Evolutionary conservation across 352 stramenopile species (phyloP).

Genomic region (Phytophthora niederhauseri): DNA sequence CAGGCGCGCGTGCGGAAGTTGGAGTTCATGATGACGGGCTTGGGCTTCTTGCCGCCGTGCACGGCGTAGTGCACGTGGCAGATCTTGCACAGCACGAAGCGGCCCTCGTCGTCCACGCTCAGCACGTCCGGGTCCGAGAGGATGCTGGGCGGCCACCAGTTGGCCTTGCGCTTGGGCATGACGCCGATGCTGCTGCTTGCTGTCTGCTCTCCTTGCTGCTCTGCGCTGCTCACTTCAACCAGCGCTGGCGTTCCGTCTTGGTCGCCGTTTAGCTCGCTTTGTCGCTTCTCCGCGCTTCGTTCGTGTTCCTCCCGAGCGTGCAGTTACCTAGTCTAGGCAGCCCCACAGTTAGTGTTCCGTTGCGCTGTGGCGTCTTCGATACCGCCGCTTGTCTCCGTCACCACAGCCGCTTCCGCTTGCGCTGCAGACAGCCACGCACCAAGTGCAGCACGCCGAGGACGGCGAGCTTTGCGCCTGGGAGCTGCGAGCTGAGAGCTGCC

Average conservation of each 20-base stretch:
- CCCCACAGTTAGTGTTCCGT: constrained; percentile 22
- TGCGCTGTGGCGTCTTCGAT: background rate
- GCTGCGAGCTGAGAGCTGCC: no score
- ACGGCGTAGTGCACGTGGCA: constrained; percentile 84
- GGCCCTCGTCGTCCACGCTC: constrained; percentile 78
- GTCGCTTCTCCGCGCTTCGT: constrained; percentile 17
- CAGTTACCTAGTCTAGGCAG: constrained; percentile 16
- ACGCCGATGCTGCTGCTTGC: background rate
- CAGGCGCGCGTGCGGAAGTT: constrained; percentile 79
- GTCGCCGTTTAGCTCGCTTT: background rate
- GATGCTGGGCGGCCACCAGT: constrained; percentile 76
- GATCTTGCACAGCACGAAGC: constrained; percentile 83
- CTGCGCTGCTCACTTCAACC: constrained; percentile 6
- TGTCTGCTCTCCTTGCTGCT: background rate
- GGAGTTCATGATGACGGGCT: constrained; percentile 85
- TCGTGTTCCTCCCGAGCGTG: constrained; percentile 12
- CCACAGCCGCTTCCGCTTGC: background rate
- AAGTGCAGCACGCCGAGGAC: background rate
- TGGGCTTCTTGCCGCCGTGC: constrained; percentile 81
- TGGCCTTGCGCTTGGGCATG: constrained; percentile 83
- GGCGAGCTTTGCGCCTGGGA: no score
- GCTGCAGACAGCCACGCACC: background rate
- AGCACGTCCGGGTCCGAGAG: constrained; percentile 72
- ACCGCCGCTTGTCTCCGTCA: background rate
- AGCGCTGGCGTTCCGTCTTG: background rate